A percentile compares a stretch with the other conserved stretches of the same genome.
Evolutionary conservation across 225 moss, liverwort and hornwort genomes (phyloP).

Genomic region (Takakia lepidozioides): DNA sequence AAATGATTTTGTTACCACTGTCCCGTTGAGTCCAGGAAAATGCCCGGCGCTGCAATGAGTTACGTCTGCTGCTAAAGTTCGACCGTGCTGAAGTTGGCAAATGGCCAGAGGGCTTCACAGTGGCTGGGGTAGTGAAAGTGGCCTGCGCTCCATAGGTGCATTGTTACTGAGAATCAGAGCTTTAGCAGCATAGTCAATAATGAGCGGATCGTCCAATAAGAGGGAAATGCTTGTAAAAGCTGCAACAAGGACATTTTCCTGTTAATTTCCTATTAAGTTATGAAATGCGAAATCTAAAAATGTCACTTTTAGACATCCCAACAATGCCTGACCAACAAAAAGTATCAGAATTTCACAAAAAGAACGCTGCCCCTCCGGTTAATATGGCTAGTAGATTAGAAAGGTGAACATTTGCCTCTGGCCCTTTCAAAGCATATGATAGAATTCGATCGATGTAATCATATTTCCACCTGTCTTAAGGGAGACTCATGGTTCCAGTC

Average conservation of each 20-base stretch:
- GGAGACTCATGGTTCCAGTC: too few species aligned
- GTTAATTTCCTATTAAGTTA: too few species aligned
- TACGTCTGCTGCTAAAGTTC: constrained; percentile 66
- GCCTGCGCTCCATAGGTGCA: constrained; percentile 54
- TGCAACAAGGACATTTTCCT: constrained; percentile 22
- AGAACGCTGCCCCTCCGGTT: too few species aligned
- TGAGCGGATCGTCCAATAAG: constrained; percentile 72
- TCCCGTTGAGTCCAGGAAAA: constrained; percentile 84
- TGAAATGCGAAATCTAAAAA: too few species aligned
- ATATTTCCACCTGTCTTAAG: too few species aligned
- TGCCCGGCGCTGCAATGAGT: constrained; percentile 70
- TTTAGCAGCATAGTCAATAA: constrained; percentile 78
- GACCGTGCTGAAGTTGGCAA: constrained; percentile 32
- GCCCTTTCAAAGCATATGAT: too few species aligned
- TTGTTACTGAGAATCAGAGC: constrained; percentile 55
- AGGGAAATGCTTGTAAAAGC: constrained; percentile 90
- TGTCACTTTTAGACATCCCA: too few species aligned
- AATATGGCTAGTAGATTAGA: too few species aligned
- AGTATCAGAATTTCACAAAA: too few species aligned
- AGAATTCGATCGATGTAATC: too few species aligned
- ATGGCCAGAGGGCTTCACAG: constrained; percentile 37
- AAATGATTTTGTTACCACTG: constrained; percentile 54
- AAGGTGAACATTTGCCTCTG: too few species aligned
- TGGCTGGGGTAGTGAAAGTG: constrained; percentile 19
- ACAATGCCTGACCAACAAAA: too few species aligned